These are phyloP conservation scores for barrel medic (Medicago truncatula) DNA, from an alignment of 306 rosid species.

Conservation along the genomic window DNA sequence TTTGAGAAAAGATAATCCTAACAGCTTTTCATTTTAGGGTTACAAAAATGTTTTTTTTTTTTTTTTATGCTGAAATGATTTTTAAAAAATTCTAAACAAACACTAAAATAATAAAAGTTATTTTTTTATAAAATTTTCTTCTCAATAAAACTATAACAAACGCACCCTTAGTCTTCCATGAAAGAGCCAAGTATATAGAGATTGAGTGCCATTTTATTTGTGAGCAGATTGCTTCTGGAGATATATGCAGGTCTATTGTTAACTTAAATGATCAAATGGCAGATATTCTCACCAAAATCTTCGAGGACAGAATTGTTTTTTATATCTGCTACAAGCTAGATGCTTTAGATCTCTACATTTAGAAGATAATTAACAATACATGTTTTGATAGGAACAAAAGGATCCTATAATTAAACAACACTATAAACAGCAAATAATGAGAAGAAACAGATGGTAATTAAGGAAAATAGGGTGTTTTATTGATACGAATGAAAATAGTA, in stretches of 20 bases:
- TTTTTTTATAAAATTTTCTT: neutral
- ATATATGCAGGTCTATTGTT: neutral
- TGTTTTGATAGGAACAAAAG: neutral
- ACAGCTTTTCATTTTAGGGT: too few relatives aligned
- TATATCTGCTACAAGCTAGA: neutral
- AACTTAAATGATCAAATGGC: neutral
- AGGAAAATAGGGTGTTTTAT: too few relatives aligned
- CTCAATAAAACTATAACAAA: neutral
- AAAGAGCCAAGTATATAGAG: neutral
- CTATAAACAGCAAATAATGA: too few relatives aligned
- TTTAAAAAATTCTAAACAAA: too few relatives aligned
- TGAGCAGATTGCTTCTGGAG: neutral
- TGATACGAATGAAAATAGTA: too few relatives aligned
- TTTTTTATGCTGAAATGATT: too few relatives aligned
- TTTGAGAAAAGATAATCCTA: too few relatives aligned
- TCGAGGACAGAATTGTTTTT: neutral
- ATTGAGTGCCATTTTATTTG: neutral
- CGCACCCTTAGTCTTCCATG: neutral
- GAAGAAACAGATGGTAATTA: too few relatives aligned
- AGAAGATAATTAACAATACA: neutral
- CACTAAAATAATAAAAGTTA: too few relatives aligned
- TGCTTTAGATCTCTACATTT: neutral
- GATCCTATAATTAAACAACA: too few relatives aligned
- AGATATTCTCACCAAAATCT: neutral
- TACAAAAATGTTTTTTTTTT: too few relatives aligned